A percentile compares a stretch with the other conserved stretches of the same genome.
Evolutionary conservation across 1,284 basidiomycete species (phyloP).

Genomic region (Melanopsichium pennsylvanicum): DNA sequence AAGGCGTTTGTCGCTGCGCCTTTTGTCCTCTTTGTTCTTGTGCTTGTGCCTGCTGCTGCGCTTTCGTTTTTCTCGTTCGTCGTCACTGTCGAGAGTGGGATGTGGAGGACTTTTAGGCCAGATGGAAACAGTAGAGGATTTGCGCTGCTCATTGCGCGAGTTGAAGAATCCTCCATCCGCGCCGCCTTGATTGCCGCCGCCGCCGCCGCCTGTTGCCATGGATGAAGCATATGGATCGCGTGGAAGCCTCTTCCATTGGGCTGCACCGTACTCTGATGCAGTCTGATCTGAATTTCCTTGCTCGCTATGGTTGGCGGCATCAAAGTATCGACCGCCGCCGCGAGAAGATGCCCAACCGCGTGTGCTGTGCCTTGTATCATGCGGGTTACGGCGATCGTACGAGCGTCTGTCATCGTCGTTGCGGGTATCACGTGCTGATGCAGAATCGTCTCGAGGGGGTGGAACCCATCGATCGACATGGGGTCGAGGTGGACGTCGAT

Average conservation of each 20-base stretch:
- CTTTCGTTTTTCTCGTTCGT: conserved; percentile 43
- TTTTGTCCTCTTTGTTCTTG: conserved; percentile 10
- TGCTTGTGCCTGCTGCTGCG: conserved; percentile 24
- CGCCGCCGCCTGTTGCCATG: conserved; percentile 7
- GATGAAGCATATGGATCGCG: conserved; percentile 37
- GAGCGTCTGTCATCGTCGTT: conserved; percentile 6
- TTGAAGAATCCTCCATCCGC: conserved; percentile 35
- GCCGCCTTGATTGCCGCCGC: conserved; percentile 1
- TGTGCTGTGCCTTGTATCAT: no score
- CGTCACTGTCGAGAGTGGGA: conserved; percentile 40
- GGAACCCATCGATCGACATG: conserved; percentile 39
- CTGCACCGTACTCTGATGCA: conserved; percentile 27
- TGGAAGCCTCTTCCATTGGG: conserved; percentile 40
- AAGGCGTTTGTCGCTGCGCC: conserved; percentile 20
- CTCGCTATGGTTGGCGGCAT: background rate
- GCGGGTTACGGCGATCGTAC: no score
- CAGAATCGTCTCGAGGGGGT: conserved; percentile 20
- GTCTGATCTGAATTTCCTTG: background rate
- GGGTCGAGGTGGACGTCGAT: conserved; percentile 33
- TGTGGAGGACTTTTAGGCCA: conserved; percentile 52
- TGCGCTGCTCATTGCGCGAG: conserved; percentile 51
- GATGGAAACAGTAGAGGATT: conserved; percentile 47
- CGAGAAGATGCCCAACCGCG: conserved; percentile 7
- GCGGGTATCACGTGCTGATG: background rate
- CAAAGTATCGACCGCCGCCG: conserved; percentile 31